Conservation (phyloP, 495 filamentous ascomycete genomes). For the Hypomontagnella submonticulosa region DNA sequence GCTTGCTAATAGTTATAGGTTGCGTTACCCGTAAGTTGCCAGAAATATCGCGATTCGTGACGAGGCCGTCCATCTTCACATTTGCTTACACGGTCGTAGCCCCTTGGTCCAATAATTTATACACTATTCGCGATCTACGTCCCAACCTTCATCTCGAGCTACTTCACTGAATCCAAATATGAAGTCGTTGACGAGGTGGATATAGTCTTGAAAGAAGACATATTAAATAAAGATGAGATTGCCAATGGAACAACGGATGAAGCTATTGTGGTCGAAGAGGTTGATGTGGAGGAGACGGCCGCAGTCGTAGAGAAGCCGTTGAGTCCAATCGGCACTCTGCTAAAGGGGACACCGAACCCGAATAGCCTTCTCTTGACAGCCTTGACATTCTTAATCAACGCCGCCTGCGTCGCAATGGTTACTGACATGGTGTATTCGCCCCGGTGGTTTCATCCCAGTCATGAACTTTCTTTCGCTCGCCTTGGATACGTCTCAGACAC, state of each 20-base stretch:
- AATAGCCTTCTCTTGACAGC: conserved; percentile 65
- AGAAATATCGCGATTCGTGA: background rate
- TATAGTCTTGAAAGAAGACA: conserved; percentile 66
- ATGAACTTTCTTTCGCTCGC: conserved; percentile 84
- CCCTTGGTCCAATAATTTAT: conserved; percentile 72
- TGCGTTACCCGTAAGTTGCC: conserved; percentile 52
- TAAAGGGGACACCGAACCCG: conserved; percentile 81
- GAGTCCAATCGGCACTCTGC: conserved; percentile 67
- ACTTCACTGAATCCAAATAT: conserved; percentile 67
- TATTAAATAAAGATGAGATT: conserved; percentile 47
- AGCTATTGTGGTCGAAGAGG: conserved; percentile 55
- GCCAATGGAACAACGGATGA: conserved; percentile 44
- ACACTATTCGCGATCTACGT: conserved; percentile 78
- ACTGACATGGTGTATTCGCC: conserved; percentile 81
- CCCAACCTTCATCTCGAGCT: conserved; percentile 70
- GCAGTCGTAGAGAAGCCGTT: conserved; percentile 54
- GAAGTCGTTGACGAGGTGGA: conserved; percentile 70
- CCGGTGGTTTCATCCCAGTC: conserved; percentile 69
- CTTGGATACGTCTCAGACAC: conserved; percentile 86
- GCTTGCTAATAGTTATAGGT: conserved; percentile 34
- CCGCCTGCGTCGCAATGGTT: conserved; percentile 69
- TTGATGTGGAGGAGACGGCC: conserved; percentile 64
- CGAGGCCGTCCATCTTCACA: background rate
- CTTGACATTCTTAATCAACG: conserved; percentile 77
- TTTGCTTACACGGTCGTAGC: conserved; percentile 51